phyloP scores from a whole-genome alignment of 2,329 filamentous ascomycete genomes.

The Epichloe aotearoae region DNA sequence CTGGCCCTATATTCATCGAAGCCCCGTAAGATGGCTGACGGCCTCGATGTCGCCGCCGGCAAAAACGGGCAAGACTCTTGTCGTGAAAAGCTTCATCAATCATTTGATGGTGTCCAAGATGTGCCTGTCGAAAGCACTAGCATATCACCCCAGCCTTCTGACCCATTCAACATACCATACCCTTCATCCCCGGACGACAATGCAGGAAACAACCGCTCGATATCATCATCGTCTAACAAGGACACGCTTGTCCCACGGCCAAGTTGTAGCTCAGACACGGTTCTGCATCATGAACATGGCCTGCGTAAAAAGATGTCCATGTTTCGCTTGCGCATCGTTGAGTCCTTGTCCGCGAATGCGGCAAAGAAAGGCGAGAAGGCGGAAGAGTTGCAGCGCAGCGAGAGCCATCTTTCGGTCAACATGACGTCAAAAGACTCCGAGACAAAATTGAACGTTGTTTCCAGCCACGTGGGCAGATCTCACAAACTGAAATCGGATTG shows the following conservation, averaged over 20 bases:
- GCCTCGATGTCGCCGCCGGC: not conserved
- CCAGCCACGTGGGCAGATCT: not conserved
- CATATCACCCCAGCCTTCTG: slow-evolving; percentile 13
- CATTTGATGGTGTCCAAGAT: slow-evolving; percentile 6
- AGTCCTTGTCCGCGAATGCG: slow-evolving; percentile 5
- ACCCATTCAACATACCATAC: slow-evolving; percentile 23
- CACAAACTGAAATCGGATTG: slow-evolving; percentile 9
- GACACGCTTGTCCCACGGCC: slow-evolving; percentile 6
- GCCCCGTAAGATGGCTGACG: not conserved
- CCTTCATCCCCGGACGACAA: slow-evolving; percentile 12
- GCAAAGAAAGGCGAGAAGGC: slow-evolving; percentile 6
- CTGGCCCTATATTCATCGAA: slow-evolving; percentile 12
- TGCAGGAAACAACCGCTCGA: slow-evolving; percentile 6
- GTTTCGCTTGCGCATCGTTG: slow-evolving; percentile 14
- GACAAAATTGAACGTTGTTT: slow-evolving; percentile 1
- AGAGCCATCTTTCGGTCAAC: slow-evolving; percentile 1
- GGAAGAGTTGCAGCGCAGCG: slow-evolving; percentile 4
- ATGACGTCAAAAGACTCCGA: slow-evolving; percentile 2
- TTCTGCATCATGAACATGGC: slow-evolving; percentile 5
- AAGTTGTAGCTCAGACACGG: slow-evolving; percentile 5
- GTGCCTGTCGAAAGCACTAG: slow-evolving; percentile 4
- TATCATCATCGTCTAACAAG: slow-evolving; percentile 6
- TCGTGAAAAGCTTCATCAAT: not conserved
- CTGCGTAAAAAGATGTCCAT: slow-evolving; percentile 19
- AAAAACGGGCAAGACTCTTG: not conserved